Conservation (phyloP, 2,329 filamentous ascomycete genomes). For the Colletotrichum sp. region DNA sequence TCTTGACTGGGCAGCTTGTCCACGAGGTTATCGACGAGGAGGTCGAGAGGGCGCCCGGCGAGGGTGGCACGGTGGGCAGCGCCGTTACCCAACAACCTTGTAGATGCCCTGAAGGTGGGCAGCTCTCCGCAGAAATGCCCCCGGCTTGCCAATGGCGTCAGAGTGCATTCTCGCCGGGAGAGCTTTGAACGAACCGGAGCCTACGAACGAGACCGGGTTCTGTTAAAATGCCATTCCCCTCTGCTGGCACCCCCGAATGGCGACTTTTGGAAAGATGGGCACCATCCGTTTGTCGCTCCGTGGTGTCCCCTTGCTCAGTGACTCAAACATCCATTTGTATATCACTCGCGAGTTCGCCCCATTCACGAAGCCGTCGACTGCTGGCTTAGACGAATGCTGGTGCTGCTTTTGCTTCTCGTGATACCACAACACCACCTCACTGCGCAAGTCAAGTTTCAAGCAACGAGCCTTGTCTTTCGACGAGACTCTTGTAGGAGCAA, state of each 20-base stretch:
- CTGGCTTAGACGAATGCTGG: conserved; percentile 1
- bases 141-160: conserved; percentile 23
- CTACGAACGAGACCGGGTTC: conserved; percentile 15
- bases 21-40: background rate
- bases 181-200: conserved; percentile 7
- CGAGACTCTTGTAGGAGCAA: conserved; percentile 15
- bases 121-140: conserved; percentile 8
- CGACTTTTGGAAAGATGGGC: conserved; percentile 28
- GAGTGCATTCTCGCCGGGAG: conserved; percentile 17
- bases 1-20: background rate
- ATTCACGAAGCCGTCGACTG: conserved; percentile 1
- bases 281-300: conserved; percentile 27
- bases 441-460: conserved; percentile 19
- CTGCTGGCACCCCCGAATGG: conserved; percentile 20
- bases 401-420: background rate
- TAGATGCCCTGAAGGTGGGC: background rate
- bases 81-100: background rate
- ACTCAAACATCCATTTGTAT: conserved; percentile 18
- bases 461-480: background rate
- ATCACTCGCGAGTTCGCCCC: conserved; percentile 18
- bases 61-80: background rate
- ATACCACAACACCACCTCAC: background rate
- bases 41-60: background rate
- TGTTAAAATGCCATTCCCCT: conserved; percentile 20
- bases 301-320: conserved; percentile 29